Conservation (phyloP, 140 eudicot genomes). For the Oenanthe javanica region DNA sequence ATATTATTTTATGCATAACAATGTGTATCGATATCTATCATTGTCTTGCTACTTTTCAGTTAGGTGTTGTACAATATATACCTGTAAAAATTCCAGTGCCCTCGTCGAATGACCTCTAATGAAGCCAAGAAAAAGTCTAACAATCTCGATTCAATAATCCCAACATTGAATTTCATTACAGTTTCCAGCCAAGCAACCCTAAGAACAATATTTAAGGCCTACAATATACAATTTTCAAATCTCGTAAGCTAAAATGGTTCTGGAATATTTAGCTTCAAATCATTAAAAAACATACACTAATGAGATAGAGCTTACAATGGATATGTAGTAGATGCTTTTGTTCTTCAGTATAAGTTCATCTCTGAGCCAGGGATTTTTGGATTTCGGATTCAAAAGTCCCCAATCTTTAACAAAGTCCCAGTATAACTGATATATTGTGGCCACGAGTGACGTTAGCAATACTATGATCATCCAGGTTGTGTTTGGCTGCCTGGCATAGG, state of each 20-base stretch:
- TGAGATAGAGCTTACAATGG: conserved; percentile 56
- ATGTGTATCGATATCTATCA: not conserved
- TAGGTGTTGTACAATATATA: conserved; percentile 11
- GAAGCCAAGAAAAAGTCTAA: conserved; percentile 85
- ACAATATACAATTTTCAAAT: not conserved
- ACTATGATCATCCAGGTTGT: conserved; percentile 51
- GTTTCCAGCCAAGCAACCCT: conserved; percentile 96
- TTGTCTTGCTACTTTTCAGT: not conserved
- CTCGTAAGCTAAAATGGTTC: not conserved
- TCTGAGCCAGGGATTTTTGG: conserved; percentile 81
- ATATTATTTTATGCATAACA: not conserved
- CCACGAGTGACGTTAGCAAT: conserved; percentile 69
- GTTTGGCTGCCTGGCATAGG: conserved; percentile 59
- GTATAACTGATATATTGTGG: conserved; percentile 83
- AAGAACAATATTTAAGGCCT: conserved; percentile 68
- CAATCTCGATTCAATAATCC: conserved; percentile 58
- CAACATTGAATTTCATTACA: conserved; percentile 56
- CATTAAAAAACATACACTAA: not conserved
- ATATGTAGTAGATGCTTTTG: conserved; percentile 64
- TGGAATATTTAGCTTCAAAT: not conserved
- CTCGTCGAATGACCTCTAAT: conserved; percentile 90
- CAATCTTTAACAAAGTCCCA: conserved; percentile 99
- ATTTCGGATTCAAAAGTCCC: conserved; percentile 70
- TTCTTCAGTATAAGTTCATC: conserved; percentile 74
- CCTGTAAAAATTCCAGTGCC: conserved; percentile 99